Base-by-base conservation (phyloP, 805 yeast species). In the Isabelozyma heimii region DNA sequence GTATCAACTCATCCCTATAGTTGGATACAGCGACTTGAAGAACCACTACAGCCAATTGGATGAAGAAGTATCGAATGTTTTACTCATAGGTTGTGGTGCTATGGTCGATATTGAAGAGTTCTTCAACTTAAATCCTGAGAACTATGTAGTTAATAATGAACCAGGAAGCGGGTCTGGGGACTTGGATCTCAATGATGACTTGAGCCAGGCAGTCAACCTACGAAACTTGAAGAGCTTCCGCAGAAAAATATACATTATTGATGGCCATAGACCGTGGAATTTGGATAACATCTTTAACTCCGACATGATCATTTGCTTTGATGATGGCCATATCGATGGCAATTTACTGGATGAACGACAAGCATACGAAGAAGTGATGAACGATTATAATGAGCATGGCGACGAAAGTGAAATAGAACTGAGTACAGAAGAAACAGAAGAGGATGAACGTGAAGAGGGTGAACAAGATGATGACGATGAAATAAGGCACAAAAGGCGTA, bases 211-310 rank as follows among this genome's bases (percentile, higher is more conserved):
- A 14, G 14, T 44, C 12, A 35, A 46, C 13, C 53, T 12, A 17
- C 8, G 44, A 27, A 37, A 8, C 8, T 14, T 13, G 37, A 33
- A 60, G 63, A 42, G n/a, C 35, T 63, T 77, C 39, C 77, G 69
- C 43, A 76, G 94, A 53, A 81, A 77, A 48, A 79, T 92, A 2
- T 95, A 89, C 59, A 80, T 95, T 9, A 76, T 94, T 48, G 99
- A 94, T 67, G 91, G 96, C 3, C 94, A 88, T 55, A 73, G 98
- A 54, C 99, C 99, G 4, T 94, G 99, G 98, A 91, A 91, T 67
- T 72, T 94, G 54, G 97, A 91, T 63, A 94, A 94, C 62, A 60
- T 94, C 43, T 91, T 88, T 74, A 97, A 96, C 1, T 84, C 92
- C 6, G 82, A 82, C 8, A 76, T 82, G 53, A 81, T 94, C 4